Base-by-base conservation (phyloP, 1,284 basidiomycete species). In the Tylopilus orsonianus region DNA sequence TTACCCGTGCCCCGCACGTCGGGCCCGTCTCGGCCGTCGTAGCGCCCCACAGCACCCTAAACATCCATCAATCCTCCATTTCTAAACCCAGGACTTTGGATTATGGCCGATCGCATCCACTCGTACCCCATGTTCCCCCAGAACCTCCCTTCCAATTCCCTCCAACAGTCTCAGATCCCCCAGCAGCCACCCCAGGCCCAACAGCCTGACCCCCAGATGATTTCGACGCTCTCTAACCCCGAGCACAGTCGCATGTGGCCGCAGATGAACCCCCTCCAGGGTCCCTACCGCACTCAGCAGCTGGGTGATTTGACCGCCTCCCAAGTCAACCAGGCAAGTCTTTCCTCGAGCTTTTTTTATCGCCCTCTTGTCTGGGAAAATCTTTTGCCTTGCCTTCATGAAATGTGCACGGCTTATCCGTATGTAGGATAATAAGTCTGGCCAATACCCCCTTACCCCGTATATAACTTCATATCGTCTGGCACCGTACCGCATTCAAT, bases 91-190 rank as follows among this genome's bases (percentile, higher is more conserved):
- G 48, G 40, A 52, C 57, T 57, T 49, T 59, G 68, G 69, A 70
- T 67, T 59, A 83, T 84, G 81, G 79, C 79, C 63, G 81, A 83
- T 77, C 81, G 79, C 64, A 60, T 73, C 46, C 64, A 74, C 58
- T 70, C 70, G 62, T 81, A 81, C 62, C 52, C 71, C 54, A 73
- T 78, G 72, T 69, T 77, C 46, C 60, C 77, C 34, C 66, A 58
- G 50, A 75, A 71, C 64, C 76, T 79, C 64, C 70, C 72, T 47
- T 61, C 71, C 39, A 71, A 61, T 41, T 62, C 75, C 50, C 62
- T 73, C 50, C 78, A 79, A 55, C 78, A 74, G 41, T 68, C 74
- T 44, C 75, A 72, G 56, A 68, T 68, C 48, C 71, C 72, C 47
- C 65, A 70, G 26, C 69, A 71, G 42, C 68, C 67, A 35, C 61